These are phyloP conservation scores for Scleroderma citrinum DNA, from an alignment of 768 basidiomycete genomes.

Conservation along the genomic window DNA sequence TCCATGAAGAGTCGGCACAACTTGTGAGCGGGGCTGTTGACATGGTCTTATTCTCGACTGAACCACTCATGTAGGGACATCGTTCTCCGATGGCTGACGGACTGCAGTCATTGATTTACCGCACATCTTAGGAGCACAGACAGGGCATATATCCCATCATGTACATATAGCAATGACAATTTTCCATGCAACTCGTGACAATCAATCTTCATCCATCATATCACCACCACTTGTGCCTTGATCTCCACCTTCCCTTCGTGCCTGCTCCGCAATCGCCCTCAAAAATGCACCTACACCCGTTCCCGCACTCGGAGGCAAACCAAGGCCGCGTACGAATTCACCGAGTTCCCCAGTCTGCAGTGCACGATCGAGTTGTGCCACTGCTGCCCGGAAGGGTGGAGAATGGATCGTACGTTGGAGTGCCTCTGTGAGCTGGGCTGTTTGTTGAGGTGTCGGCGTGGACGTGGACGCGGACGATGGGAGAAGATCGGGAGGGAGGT, in stretches of 20 bases:
- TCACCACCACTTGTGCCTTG: constrained; percentile 31
- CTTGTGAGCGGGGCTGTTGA: constrained; percentile 45
- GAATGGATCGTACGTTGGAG: constrained; percentile 74
- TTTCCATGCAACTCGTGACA: background rate
- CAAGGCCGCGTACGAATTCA: constrained; percentile 68
- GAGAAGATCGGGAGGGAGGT: constrained; percentile 75
- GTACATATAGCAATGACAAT: background rate
- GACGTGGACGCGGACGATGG: constrained; percentile 48
- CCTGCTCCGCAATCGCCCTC: constrained; percentile 73
- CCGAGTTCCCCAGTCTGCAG: constrained; percentile 75
- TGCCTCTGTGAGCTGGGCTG: constrained; percentile 37
- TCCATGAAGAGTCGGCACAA: constrained; percentile 97
- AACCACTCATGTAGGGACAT: constrained; percentile 54
- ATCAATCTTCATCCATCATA: constrained; percentile 79
- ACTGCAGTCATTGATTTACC: constrained; percentile 55
- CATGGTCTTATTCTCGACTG: background rate
- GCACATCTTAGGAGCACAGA: background rate
- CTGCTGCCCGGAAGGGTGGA: constrained; percentile 77
- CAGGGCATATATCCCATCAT: background rate
- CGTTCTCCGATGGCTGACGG: constrained; percentile 81
- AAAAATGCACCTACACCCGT: constrained; percentile 73
- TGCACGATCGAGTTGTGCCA: constrained; percentile 78
- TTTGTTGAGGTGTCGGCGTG: constrained; percentile 19
- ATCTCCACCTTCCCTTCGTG: constrained; percentile 37
- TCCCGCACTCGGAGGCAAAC: constrained; percentile 82